phyloP scores from a whole-genome alignment of 257 asterid species.

The Ilex asprella region DNA sequence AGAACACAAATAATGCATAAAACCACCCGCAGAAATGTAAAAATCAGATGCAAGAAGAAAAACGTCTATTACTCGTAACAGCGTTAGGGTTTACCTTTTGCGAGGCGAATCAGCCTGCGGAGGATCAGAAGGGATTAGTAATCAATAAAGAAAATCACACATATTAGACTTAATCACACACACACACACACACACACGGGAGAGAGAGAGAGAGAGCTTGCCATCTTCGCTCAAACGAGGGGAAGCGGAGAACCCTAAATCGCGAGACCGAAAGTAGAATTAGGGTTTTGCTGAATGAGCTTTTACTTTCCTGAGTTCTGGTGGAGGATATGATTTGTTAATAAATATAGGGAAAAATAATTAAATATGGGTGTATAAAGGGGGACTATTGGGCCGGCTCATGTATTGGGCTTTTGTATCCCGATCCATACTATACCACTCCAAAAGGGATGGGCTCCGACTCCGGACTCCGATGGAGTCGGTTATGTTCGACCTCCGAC shows the following conservation, averaged over 20 bases:
- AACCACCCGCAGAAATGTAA: background rate
- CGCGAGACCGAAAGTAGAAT: background rate
- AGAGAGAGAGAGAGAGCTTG: background rate
- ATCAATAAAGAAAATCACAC: background rate
- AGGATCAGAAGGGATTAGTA: slow-evolving; percentile 1
- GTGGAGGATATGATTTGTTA: too few relatives aligned
- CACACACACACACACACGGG: background rate
- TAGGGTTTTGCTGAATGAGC: too few relatives aligned
- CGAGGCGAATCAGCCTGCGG: slow-evolving; percentile 86
- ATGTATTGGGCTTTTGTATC: too few relatives aligned
- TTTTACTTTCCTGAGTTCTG: too few relatives aligned
- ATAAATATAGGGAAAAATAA: too few relatives aligned
- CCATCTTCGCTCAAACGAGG: background rate
- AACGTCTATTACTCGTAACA: background rate
- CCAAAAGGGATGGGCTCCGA: too few relatives aligned
- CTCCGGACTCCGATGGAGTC: too few relatives aligned
- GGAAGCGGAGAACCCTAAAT: background rate
- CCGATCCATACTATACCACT: too few relatives aligned
- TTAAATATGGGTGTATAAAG: too few relatives aligned
- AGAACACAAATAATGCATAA: background rate
- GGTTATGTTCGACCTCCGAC: too few relatives aligned
- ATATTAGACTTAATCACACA: background rate
- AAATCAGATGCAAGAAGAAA: background rate
- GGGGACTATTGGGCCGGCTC: too few relatives aligned
- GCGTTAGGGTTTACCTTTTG: slow-evolving; percentile 36